A percentile compares a stretch with the other conserved stretches of the same genome.
These are phyloP conservation scores for Trichoderma polysporum DNA, from an alignment of 2,329 filamentous ascomycete species.

Conservation along the genomic window DNA sequence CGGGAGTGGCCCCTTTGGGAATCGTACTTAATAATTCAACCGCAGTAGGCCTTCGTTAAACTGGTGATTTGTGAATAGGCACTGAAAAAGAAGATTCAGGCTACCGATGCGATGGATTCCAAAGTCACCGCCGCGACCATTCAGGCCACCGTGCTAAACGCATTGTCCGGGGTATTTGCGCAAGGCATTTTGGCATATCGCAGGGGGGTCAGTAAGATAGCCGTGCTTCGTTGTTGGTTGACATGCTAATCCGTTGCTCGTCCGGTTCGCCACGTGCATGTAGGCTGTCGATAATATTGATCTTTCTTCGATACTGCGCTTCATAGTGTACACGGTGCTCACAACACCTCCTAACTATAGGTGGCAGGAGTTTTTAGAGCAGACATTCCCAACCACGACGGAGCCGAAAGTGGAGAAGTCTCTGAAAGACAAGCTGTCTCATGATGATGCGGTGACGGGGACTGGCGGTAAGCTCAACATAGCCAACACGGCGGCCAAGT, in stretches of 20 bases:
- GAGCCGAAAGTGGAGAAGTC: neutral
- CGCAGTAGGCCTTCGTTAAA: neutral
- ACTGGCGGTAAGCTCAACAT: constrained; percentile 14
- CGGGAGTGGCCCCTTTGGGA: constrained; percentile 6
- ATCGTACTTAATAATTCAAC: neutral
- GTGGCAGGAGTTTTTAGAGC: constrained; percentile 19
- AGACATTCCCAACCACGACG: constrained; percentile 10
- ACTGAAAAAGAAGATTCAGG: neutral
- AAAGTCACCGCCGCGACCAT: constrained; percentile 11
- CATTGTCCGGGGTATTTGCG: constrained; percentile 11
- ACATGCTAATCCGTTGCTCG: neutral
- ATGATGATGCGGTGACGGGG: neutral
- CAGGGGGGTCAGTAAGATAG: neutral
- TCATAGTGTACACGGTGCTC: constrained; percentile 19
- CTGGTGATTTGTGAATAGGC: neutral
- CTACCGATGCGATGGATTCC: constrained; percentile 14
- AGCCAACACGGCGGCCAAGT: constrained; percentile 17
- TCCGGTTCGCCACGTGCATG: neutral
- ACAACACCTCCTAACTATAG: constrained; percentile 19
- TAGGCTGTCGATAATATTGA: constrained; percentile 14
- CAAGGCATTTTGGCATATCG: constrained; percentile 19
- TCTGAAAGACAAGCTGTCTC: neutral
- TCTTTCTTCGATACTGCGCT: constrained; percentile 7
- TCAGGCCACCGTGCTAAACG: constrained; percentile 17
- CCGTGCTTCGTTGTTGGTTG: neutral